A percentile compares a stretch with the other conserved stretches of the same genome.
Evolutionary conservation across 1,284 basidiomycete genomes (phyloP).

Genomic region (Papiliotrema flavescens): DNA sequence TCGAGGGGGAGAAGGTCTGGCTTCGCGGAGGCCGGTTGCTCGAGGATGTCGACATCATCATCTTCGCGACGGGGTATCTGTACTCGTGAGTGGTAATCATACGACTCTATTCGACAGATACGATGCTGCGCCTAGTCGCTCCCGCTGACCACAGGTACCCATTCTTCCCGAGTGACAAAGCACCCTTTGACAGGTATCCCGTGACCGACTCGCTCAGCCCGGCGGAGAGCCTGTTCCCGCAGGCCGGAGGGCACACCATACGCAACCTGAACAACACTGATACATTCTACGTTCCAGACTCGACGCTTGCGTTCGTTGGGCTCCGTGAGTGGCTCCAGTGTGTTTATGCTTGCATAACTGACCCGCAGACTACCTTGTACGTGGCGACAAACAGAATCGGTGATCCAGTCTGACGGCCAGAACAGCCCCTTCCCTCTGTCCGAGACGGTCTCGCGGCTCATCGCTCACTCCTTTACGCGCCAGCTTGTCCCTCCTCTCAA

Average conservation of each 20-base stretch:
- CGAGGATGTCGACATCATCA: conserved; percentile 33
- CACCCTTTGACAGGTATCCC: conserved; percentile 16
- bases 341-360: not conserved
- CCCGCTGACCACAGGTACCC: conserved; percentile 24
- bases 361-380: not conserved
- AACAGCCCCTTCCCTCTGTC: conserved; percentile 45
- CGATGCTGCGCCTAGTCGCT: not conserved
- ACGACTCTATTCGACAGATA: not conserved
- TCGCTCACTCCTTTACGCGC: conserved; percentile 14
- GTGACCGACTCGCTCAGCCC: conserved; percentile 13
- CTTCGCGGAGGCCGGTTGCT: conserved; percentile 4
- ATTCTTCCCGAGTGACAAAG: conserved; percentile 20
- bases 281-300: conserved; percentile 39
- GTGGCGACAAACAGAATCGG: not conserved
- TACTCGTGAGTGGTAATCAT: conserved; percentile 20
- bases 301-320: conserved; percentile 35
- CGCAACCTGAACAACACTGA: conserved; percentile 14
- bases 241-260: conserved; percentile 19
- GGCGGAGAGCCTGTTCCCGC: conserved; percentile 5
- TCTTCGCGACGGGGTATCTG: conserved; percentile 49
- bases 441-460: conserved; percentile 40
- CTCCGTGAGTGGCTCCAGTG: conserved; percentile 18
- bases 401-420: conserved; percentile 19
- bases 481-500: conserved; percentile 15
- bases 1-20: conserved; percentile 14